Conservation (phyloP, 306 rosid genomes). For the Delonix regia region DNA sequence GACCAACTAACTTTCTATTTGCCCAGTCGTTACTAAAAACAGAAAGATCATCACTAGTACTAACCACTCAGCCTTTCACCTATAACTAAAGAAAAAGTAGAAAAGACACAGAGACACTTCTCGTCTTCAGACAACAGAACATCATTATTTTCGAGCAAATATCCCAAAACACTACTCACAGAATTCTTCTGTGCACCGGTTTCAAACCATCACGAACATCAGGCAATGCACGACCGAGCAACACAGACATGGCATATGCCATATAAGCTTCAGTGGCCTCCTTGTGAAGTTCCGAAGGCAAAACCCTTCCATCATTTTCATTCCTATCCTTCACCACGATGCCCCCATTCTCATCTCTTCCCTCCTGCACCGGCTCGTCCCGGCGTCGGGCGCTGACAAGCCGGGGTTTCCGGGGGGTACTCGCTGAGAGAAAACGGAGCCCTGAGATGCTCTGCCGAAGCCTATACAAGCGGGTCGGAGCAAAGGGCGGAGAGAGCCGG, state of each 20-base stretch:
- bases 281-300: slow-evolving; percentile 65
- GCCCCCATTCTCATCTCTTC: slow-evolving; percentile 54
- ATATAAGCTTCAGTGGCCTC: slow-evolving; percentile 91
- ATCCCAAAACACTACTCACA: slow-evolving; percentile 56
- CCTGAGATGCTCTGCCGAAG: slow-evolving; percentile 51
- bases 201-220: slow-evolving; percentile 96
- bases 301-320: slow-evolving; percentile 55
- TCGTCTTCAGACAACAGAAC: background rate
- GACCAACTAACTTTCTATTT: background rate
- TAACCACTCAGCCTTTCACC: background rate
- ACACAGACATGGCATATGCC: slow-evolving; percentile 92
- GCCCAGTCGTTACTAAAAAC: background rate
- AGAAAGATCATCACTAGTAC: background rate
- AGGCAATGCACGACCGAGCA: slow-evolving; percentile 95
- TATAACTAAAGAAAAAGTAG: background rate
- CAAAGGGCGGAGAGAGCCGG: slow-evolving; percentile 39
- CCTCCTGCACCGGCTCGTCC: slow-evolving; percentile 44
- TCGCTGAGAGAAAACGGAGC: slow-evolving; percentile 63
- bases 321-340: slow-evolving; percentile 42
- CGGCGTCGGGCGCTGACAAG: slow-evolving; percentile 36
- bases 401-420: slow-evolving; percentile 26
- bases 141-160: background rate
- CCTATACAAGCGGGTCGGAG: slow-evolving; percentile 36
- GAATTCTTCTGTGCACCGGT: slow-evolving; percentile 91
- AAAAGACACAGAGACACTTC: background rate